These are phyloP conservation scores for Eucalyptus erythrocorys DNA, from an alignment of 345 rosid species.

Conservation along the genomic window DNA sequence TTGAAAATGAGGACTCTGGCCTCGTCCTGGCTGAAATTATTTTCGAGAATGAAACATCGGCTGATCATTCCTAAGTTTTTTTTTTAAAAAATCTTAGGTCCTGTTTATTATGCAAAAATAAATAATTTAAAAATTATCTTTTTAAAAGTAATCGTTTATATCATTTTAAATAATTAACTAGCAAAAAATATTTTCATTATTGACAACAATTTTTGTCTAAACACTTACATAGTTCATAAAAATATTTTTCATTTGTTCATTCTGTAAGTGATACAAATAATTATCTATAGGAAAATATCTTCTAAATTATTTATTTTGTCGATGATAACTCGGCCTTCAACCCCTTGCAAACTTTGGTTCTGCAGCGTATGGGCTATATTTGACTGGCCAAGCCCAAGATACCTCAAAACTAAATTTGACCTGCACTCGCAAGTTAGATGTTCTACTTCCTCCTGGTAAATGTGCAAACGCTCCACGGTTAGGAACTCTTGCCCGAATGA, in stretches of 20 bases:
- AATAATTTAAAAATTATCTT: fast-evolving
- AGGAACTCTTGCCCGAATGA: not conserved
- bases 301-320: not conserved
- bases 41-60: not conserved
- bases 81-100: not conserved
- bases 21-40: not conserved
- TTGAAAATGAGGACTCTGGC: not conserved
- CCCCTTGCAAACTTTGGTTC: not conserved
- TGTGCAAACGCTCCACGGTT: not conserved
- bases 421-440: not conserved
- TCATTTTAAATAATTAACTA: too few species aligned
- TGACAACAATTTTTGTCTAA: too few species aligned
- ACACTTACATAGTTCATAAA: too few species aligned
- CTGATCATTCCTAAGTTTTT: not conserved
- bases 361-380: not conserved
- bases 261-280: too few species aligned
- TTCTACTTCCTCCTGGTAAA: not conserved
- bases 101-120: not conserved
- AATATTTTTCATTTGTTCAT: not conserved
- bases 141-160: too few species aligned
- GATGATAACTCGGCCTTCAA: not conserved
- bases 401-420: not conserved
- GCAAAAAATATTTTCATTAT: fast-evolving
- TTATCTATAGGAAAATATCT: fast-evolving
- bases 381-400: not conserved